phyloP scores from a whole-genome alignment of 2,329 filamentous ascomycete genomes.

The Hymenoscyphus scutula region DNA sequence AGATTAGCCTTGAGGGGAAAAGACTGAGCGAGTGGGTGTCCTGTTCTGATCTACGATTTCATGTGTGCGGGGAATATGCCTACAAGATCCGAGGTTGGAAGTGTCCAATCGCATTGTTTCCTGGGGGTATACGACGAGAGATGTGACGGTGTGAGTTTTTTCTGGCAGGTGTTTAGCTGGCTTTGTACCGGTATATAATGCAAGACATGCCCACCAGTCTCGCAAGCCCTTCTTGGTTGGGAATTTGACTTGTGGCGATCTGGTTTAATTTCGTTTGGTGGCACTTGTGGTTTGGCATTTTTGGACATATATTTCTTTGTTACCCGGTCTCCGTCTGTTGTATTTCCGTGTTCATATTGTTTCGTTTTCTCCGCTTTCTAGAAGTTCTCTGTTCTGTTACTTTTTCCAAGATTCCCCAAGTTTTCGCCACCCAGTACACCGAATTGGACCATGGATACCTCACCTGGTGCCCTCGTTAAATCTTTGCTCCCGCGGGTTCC shows the following conservation, averaged over 20 bases:
- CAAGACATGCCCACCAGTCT: neutral
- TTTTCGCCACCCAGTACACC: neutral
- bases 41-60: neutral
- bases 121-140: too few relatives aligned
- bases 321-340: neutral
- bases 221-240: neutral
- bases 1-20: neutral
- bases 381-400: neutral
- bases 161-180: neutral
- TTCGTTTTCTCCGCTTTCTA: neutral
- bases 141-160: neutral
- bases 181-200: neutral
- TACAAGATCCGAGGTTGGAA: neutral
- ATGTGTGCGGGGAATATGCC: neutral
- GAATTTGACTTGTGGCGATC: neutral
- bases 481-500: conserved; percentile 53
- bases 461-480: conserved; percentile 27
- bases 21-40: neutral
- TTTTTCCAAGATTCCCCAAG: neutral
- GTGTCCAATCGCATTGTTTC: neutral
- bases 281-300: neutral
- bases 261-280: neutral
- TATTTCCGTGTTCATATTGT: neutral
- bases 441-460: neutral
- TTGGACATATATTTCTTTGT: neutral